These are phyloP conservation scores for Petunia secreta DNA, from an alignment of 257 asterid species.

Conservation along the genomic window DNA sequence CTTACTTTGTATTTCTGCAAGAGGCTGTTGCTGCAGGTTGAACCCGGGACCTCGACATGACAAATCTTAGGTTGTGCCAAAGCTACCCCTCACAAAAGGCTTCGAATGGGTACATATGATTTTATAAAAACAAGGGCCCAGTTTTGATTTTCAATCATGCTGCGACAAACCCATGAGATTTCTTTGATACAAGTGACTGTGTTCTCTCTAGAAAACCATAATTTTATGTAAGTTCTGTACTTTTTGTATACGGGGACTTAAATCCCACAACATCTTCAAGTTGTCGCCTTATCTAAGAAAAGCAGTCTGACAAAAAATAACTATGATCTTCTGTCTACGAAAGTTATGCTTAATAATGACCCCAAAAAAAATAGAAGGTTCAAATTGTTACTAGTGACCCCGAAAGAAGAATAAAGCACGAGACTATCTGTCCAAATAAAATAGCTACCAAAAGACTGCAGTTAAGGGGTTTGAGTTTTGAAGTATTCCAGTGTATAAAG, in stretches of 20 bases:
- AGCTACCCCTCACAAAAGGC: not conserved
- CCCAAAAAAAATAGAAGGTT: no score
- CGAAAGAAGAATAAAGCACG: not conserved
- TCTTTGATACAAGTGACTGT: not conserved
- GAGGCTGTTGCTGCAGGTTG: not conserved
- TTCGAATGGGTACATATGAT: not conserved
- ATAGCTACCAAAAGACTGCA: not conserved
- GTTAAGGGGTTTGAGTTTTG: not conserved
- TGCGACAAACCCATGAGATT: not conserved
- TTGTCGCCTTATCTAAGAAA: no score
- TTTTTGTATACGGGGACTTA: no score
- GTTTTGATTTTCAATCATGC: not conserved
- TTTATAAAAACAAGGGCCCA: not conserved
- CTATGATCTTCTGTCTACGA: no score
- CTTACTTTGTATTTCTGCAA: no score
- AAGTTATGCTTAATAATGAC: no score
- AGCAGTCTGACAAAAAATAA: no score
- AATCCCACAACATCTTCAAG: no score
- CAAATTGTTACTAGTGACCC: not conserved
- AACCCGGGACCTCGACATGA: not conserved
- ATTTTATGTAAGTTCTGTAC: no score
- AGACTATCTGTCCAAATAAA: not conserved
- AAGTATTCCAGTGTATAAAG: not conserved
- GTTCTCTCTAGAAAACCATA: not conserved
- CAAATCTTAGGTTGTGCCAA: not conserved